Base-by-base conservation (phyloP, 2,329 filamentous ascomycete species). In the Teratosphaeria nubilosa region DNA sequence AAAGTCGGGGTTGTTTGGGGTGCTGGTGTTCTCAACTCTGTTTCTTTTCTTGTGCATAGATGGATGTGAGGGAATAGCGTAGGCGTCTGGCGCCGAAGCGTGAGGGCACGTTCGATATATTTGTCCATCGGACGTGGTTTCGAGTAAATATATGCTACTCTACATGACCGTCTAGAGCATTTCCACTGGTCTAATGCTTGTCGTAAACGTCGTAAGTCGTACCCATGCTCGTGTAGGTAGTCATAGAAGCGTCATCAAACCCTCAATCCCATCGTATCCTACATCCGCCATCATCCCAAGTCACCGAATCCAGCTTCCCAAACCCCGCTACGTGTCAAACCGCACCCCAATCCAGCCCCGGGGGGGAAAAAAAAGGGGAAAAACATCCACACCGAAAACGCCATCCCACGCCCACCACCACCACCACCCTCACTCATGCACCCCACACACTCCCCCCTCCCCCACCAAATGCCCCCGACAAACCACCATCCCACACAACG, bases 401-500 rank as follows among this genome's bases (percentile, higher is more conserved):
- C 10, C 41, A 10, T 5, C 16, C 6, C 41, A 10, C 5, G 3
- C 5, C 0, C 2, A 3, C 20, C 2, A 48, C 41, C 41, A 6
- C n/a, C 41, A 10, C 41, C 41, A 48, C 16, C 22, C 41, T 22
- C n/a, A 30, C 3, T 22, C 41, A 22, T 48, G 41, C 41, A 48
- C 6, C 41, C 16, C n/a, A 48, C 41, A 48, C 16, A n/a, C 22
- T 10, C 41, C 41, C 7, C 20, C 16, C n/a, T 16, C 41, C 6
- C 22, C 41, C 41, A 48, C 41, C 41, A 48, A 22, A 22, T 56
- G 55, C 22, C 51, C 48, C 41, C 48, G 48, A 32, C 59, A 60
- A 53, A 58, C 45, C 50, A 60, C 54, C 56, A 53, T 31, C 24
- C 56, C 16, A 41, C 59, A 60, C 22, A 55, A 24, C 34, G 24